Conservation (phyloP, 192 early-diverging fungal genomes). For the Coemansia furcata region DNA sequence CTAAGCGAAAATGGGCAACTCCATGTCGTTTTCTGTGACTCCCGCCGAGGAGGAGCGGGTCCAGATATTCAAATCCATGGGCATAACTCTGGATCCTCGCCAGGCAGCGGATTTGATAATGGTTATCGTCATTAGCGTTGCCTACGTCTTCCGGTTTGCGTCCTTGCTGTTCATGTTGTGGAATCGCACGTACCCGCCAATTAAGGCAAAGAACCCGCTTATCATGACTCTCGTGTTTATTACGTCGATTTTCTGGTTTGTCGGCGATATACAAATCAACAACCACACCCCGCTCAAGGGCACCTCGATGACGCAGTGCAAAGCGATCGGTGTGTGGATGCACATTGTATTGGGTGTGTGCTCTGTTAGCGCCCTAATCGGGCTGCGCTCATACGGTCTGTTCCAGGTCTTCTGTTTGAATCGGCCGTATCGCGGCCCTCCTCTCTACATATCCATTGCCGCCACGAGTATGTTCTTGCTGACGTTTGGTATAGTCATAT, state of each 20-base stretch:
- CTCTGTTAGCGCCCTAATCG: slow-evolving; percentile 29
- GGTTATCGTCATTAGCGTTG: background rate
- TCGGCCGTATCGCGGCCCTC: background rate
- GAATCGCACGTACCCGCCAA: slow-evolving; percentile 50
- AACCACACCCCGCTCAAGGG: slow-evolving; percentile 37
- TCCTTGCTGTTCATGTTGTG: slow-evolving; percentile 24
- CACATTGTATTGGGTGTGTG: slow-evolving; percentile 31
- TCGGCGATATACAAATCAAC: slow-evolving; percentile 51
- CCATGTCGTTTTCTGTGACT: slow-evolving; percentile 19
- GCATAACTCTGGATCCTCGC: slow-evolving; percentile 20
- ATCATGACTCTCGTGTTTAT: slow-evolving; percentile 37
- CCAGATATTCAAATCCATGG: background rate
- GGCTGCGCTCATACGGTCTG: background rate
- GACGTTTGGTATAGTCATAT: slow-evolving; percentile 32
- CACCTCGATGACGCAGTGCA: slow-evolving; percentile 21
- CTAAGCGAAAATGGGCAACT: slow-evolving; percentile 26
- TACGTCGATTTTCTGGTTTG: slow-evolving; percentile 38
- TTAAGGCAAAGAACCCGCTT: slow-evolving; percentile 52
- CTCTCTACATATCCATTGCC: background rate
- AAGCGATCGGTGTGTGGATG: slow-evolving; percentile 45
- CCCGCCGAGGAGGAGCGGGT: slow-evolving; percentile 16
- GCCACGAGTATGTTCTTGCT: slow-evolving; percentile 11
- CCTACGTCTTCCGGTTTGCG: slow-evolving; percentile 27
- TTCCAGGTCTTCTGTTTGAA: background rate
- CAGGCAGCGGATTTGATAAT: slow-evolving; percentile 16